Percentiles rank a stretch among this genome's conserved stretches.
Conservation (phyloP, 306 rosid species). For the Cercis canadensis region DNA sequence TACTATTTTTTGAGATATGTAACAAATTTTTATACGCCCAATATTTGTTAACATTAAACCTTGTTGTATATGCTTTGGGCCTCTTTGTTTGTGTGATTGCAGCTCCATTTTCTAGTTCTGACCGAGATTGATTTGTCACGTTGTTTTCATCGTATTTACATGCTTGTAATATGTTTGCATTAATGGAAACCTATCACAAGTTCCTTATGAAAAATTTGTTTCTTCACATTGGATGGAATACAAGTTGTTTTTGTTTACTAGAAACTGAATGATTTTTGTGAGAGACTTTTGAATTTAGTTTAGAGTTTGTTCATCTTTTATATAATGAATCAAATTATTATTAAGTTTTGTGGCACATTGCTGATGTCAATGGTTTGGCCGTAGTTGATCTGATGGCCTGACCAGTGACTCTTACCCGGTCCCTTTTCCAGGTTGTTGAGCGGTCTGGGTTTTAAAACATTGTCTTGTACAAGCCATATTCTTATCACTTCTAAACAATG, state of each 20-base stretch:
- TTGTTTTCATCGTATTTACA: too few species aligned
- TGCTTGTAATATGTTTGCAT: too few species aligned
- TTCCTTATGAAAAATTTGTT: not conserved
- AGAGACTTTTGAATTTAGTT: slow-evolving; percentile 13
- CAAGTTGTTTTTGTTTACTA: slow-evolving; percentile 10
- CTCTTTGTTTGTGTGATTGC: too few species aligned
- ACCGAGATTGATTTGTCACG: too few species aligned
- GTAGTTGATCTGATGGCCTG: slow-evolving; percentile 36
- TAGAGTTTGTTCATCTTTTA: slow-evolving; percentile 13
- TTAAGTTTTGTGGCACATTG: slow-evolving; percentile 41
- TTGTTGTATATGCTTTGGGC: too few species aligned
- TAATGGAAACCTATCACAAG: too few species aligned
- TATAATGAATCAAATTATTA: slow-evolving; percentile 29
- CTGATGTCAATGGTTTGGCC: slow-evolving; percentile 37
- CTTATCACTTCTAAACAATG: slow-evolving; percentile 55
- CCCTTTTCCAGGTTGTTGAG: slow-evolving; percentile 44
- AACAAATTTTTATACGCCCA: too few species aligned
- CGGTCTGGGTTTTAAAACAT: slow-evolving; percentile 40
- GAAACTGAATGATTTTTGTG: not conserved
- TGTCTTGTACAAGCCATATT: slow-evolving; percentile 26
- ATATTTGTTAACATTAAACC: too few species aligned
- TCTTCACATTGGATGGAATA: slow-evolving; percentile 13
- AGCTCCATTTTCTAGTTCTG: too few species aligned
- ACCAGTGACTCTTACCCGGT: slow-evolving; percentile 38
- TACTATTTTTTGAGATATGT: not conserved